Percentiles rank a stretch among this genome's conserved stretches.
Evolutionary conservation across 1,284 basidiomycete genomes (phyloP).

Genomic region (Megacollybia platyphylla): DNA sequence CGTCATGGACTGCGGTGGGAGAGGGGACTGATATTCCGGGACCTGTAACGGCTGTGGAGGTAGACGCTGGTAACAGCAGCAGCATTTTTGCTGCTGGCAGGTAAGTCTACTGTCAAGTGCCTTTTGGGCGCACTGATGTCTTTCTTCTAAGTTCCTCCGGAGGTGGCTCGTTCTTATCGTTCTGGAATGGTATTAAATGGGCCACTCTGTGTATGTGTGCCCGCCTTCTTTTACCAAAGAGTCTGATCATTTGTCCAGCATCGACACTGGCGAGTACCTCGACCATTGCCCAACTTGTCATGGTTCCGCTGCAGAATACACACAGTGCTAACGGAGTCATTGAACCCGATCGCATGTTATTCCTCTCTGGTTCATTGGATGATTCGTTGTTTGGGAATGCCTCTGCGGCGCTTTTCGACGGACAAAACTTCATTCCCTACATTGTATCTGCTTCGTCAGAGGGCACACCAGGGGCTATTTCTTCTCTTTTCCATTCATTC

Average conservation of each 20-base stretch:
- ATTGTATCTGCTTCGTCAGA: constrained; percentile 56
- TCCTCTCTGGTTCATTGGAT: constrained; percentile 76
- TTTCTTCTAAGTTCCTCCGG: constrained; percentile 30
- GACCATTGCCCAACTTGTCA: constrained; percentile 72
- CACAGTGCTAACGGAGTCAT: constrained; percentile 64
- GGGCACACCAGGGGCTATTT: constrained; percentile 64
- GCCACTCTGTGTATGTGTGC: constrained; percentile 39
- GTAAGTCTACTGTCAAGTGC: constrained; percentile 23
- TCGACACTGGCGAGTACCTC: constrained; percentile 41
- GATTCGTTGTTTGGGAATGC: constrained; percentile 67
- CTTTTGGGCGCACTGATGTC: constrained; percentile 3
- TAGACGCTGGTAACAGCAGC: constrained; percentile 70
- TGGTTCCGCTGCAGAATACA: constrained; percentile 77
- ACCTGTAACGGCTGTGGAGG: constrained; percentile 79
- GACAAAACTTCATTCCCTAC: constrained; percentile 75
- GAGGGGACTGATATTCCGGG: constrained; percentile 61
- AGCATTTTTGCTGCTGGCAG: constrained; percentile 88
- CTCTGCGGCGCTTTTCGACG: constrained; percentile 84
- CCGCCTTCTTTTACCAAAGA: background rate
- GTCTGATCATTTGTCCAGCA: constrained; percentile 19
- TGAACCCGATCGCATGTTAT: constrained; percentile 79
- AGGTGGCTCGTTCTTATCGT: constrained; percentile 51
- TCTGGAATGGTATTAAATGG: constrained; percentile 78
- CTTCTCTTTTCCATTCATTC: constrained; percentile 76
- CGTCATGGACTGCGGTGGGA: constrained; percentile 70